These are phyloP conservation scores for Celoporthe dispersa DNA, from an alignment of 2,329 filamentous ascomycete genomes.

Conservation along the genomic window DNA sequence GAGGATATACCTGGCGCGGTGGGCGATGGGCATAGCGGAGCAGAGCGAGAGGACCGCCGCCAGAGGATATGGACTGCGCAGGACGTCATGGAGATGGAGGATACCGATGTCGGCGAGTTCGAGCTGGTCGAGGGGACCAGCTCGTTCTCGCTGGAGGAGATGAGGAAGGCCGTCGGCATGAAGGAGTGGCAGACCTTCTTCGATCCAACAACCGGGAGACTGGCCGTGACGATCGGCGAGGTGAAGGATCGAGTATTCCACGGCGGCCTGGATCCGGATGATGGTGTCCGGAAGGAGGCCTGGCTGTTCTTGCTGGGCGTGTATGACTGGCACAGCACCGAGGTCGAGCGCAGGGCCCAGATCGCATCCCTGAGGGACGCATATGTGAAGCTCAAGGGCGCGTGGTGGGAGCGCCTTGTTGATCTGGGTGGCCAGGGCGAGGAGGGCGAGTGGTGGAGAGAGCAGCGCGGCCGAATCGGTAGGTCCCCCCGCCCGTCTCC, in stretches of 20 bases:
- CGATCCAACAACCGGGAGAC: conserved; percentile 71
- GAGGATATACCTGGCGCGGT: conserved; percentile 88
- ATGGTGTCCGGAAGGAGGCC: conserved; percentile 92
- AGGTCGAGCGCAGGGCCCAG: conserved; percentile 81
- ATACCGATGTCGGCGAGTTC: conserved; percentile 94
- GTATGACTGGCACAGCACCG: conserved; percentile 89
- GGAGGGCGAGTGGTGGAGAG: conserved; percentile 93
- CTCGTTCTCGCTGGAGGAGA: conserved; percentile 74
- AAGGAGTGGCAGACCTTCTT: conserved; percentile 94
- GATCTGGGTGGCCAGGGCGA: conserved; percentile 81
- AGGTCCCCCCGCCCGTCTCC: conserved; percentile 43
- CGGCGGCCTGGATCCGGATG: conserved; percentile 84
- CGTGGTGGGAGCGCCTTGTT: conserved; percentile 94
- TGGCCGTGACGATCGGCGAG: conserved; percentile 84
- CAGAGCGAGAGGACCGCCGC: conserved; percentile 88
- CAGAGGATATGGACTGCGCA: conserved; percentile 91
- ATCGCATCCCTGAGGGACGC: conserved; percentile 87
- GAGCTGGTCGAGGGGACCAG: conserved; percentile 86
- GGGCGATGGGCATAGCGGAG: conserved; percentile 98
- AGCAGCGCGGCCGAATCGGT: conserved; percentile 94
- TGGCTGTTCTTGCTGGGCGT: conserved; percentile 95
- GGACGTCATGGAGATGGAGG: conserved; percentile 91
- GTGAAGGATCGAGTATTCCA: conserved; percentile 98
- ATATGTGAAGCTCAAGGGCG: conserved; percentile 89
- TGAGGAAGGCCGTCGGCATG: conserved; percentile 75